phyloP scores from a whole-genome alignment of 768 basidiomycete species.

The Boletus eberwhitei region DNA sequence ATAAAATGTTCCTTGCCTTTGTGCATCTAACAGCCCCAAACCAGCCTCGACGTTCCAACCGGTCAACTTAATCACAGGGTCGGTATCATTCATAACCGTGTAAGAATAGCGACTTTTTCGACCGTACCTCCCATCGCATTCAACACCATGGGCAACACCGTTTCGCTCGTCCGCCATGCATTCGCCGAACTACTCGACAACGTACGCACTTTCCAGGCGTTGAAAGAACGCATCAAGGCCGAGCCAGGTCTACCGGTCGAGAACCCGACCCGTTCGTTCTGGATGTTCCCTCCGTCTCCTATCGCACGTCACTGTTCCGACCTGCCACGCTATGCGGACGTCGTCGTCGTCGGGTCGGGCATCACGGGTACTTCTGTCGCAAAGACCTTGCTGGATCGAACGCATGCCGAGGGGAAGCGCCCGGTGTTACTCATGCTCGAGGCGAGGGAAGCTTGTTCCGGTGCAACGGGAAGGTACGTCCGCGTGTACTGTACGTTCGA shows the following conservation, averaged over 20 bases:
- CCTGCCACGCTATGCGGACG: constrained; percentile 46
- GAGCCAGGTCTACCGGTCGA: constrained; percentile 59
- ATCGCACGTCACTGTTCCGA: constrained; percentile 39
- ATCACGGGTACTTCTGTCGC: constrained; percentile 67
- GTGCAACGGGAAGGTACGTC: constrained; percentile 67
- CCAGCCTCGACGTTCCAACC: too few relatives aligned
- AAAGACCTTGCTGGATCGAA: constrained; percentile 46
- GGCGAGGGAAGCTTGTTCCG: constrained; percentile 72
- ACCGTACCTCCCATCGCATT: background rate
- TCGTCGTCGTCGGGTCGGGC: constrained; percentile 75
- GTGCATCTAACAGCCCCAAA: too few relatives aligned
- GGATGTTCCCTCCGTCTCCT: constrained; percentile 54
- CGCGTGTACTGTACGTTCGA: too few relatives aligned
- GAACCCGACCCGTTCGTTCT: constrained; percentile 57
- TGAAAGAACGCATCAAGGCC: constrained; percentile 33
- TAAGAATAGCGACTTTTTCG: background rate
- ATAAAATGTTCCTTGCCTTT: too few relatives aligned
- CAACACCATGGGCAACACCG: constrained; percentile 25
- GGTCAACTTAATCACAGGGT: too few relatives aligned
- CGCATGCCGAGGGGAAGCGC: constrained; percentile 21
- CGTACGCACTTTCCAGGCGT: constrained; percentile 18
- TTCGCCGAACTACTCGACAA: constrained; percentile 20
- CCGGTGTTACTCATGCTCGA: constrained; percentile 71
- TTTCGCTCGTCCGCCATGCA: constrained; percentile 20
- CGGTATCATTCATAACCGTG: too few relatives aligned